These are phyloP conservation scores for Pleurotus tuoliensis DNA, from an alignment of 768 basidiomycete genomes.

Conservation along the genomic window DNA sequence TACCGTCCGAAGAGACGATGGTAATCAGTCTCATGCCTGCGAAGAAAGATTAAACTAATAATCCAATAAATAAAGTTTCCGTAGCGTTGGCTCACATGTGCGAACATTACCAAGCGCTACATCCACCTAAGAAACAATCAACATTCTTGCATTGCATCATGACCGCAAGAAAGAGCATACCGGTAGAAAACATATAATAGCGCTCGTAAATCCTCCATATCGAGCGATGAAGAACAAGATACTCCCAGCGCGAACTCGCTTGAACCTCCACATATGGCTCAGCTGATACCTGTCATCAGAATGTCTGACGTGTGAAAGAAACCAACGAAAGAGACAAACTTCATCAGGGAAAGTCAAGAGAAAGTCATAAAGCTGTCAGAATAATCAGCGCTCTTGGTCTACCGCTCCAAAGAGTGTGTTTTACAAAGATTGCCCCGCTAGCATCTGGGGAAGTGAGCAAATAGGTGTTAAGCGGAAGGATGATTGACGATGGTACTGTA, in stretches of 20 bases:
- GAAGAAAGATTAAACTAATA: too few relatives aligned
- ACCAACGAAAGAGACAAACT: not conserved
- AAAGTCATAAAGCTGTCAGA: conserved; percentile 3
- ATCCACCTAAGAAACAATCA: not conserved
- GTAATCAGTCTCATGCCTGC: not conserved
- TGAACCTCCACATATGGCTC: not conserved
- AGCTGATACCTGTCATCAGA: not conserved
- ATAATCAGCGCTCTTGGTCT: not conserved
- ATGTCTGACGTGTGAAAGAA: not conserved
- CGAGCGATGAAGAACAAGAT: conserved; percentile 6
- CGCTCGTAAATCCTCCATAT: conserved; percentile 4
- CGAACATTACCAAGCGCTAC: conserved; percentile 1
- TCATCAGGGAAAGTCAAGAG: conserved; percentile 4
- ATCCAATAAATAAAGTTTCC: too few relatives aligned
- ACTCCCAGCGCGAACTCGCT: not conserved
- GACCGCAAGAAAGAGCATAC: not conserved
- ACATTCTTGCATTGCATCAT: too few relatives aligned
- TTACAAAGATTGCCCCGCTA: conserved; percentile 1
- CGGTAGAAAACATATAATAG: not conserved
- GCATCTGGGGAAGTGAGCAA: not conserved
- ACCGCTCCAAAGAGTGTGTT: not conserved
- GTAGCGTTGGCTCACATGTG: not conserved
- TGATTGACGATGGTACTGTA: too few relatives aligned
- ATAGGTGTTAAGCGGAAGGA: not conserved
- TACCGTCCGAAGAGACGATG: conserved; percentile 3